These are phyloP conservation scores for Citrullus amarus DNA, from an alignment of 306 rosid genomes.

Conservation along the genomic window DNA sequence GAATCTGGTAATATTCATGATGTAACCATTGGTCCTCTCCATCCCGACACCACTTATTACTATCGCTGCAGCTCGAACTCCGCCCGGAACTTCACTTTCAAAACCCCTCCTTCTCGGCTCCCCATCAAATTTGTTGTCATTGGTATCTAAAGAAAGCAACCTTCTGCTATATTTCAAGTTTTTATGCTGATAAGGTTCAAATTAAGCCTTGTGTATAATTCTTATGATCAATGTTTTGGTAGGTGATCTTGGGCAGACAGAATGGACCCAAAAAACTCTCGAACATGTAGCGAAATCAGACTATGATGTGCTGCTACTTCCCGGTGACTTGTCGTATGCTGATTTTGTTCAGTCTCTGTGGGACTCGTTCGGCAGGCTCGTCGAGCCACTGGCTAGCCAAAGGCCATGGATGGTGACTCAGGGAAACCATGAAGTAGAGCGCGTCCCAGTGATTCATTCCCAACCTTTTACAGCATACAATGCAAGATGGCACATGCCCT, in stretches of 20 bases:
- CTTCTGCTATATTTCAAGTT: background rate
- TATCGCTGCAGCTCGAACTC: constrained; percentile 47
- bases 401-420: constrained; percentile 96
- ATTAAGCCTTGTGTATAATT: too few relatives aligned
- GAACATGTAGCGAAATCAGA: constrained; percentile 33
- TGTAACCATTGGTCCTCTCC: constrained; percentile 59
- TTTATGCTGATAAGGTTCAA: background rate
- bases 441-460: constrained; percentile 20
- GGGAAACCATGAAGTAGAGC: constrained; percentile 77
- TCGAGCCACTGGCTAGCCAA: constrained; percentile 59
- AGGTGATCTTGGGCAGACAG: constrained; percentile 95
- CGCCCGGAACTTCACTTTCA: constrained; percentile 25
- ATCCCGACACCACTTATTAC: constrained; percentile 36
- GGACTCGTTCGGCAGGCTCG: constrained; percentile 75
- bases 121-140: constrained; percentile 61
- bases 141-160: constrained; percentile 21
- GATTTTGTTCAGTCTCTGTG: constrained; percentile 26
- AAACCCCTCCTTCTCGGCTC: constrained; percentile 51
- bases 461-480: constrained; percentile 58
- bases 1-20: constrained; percentile 50
- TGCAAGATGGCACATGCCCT: constrained; percentile 82
- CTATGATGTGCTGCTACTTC: constrained; percentile 63
- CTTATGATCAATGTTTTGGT: background rate
- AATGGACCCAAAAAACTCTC: constrained; percentile 57
- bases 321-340: constrained; percentile 79